These are phyloP conservation scores for Lepidium africanum DNA, from an alignment of 345 rosid species.

Conservation along the genomic window DNA sequence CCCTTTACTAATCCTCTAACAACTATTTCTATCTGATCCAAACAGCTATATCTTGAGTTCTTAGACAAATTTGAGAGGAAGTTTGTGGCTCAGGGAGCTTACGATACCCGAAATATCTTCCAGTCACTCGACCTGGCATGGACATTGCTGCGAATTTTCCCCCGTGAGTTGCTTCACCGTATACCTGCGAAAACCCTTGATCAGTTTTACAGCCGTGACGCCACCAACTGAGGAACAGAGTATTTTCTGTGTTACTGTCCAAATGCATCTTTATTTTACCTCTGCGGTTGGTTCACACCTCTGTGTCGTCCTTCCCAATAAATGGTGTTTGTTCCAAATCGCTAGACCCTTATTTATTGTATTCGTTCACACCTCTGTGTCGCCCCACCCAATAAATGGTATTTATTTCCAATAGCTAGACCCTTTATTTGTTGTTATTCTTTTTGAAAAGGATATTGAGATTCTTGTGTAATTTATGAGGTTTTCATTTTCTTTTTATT, in stretches of 20 bases:
- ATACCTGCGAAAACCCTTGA: slow-evolving; percentile 94
- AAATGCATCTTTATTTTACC: background rate
- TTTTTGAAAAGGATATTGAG: slow-evolving; percentile 5
- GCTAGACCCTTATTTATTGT: slow-evolving; percentile 5
- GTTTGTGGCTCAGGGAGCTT: slow-evolving; percentile 91
- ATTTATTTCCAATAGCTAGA: slow-evolving; percentile 10
- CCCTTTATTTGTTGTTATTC: slow-evolving; percentile 2
- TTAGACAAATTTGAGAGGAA: slow-evolving; percentile 94
- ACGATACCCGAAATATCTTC: slow-evolving; percentile 86
- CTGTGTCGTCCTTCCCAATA: slow-evolving; percentile 8
- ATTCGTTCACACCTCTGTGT: slow-evolving; percentile 4
- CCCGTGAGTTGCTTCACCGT: slow-evolving; percentile 93
- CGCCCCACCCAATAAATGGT: slow-evolving; percentile 17
- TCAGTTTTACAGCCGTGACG: slow-evolving; percentile 68
- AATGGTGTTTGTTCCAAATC: slow-evolving; percentile 16
- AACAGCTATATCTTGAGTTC: slow-evolving; percentile 88
- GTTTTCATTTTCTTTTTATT: background rate
- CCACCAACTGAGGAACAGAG: slow-evolving; percentile 18
- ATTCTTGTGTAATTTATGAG: slow-evolving; percentile 14
- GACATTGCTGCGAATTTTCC: slow-evolving; percentile 90
- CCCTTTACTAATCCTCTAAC: background rate
- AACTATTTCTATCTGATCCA: slow-evolving; percentile 1
- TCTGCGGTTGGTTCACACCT: slow-evolving; percentile 15
- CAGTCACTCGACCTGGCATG: slow-evolving; percentile 95
- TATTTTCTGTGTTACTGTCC: background rate